A percentile compares a stretch with the other conserved stretches of the same genome.
These are phyloP conservation scores for Marsdenia floribunda DNA, from an alignment of 257 asterid species.

Conservation along the genomic window DNA sequence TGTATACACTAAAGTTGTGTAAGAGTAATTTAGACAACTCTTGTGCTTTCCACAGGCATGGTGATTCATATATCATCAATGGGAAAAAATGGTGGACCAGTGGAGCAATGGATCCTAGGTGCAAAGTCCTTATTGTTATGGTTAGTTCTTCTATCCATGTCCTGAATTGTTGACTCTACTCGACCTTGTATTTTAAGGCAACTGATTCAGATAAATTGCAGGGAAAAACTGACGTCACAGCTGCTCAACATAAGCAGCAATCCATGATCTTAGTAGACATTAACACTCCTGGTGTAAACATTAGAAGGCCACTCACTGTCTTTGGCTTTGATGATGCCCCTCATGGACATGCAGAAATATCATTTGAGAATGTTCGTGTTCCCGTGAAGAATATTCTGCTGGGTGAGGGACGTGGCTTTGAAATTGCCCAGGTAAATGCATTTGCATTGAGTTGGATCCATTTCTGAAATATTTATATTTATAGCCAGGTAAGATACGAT, in stretches of 20 bases:
- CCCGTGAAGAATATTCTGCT: constrained; percentile 67
- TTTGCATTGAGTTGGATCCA: not conserved
- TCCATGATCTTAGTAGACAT: constrained; percentile 92
- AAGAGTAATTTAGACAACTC: not conserved
- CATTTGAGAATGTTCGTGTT: constrained; percentile 63
- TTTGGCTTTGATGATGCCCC: constrained; percentile 98
- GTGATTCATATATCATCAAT: constrained; percentile 69
- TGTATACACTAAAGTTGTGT: not conserved
- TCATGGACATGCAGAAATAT: constrained; percentile 94
- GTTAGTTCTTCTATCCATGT: constrained; percentile 35
- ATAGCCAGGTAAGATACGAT: no score
- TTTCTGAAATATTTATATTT: no score
- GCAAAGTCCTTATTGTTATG: constrained; percentile 88
- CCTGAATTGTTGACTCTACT: not conserved
- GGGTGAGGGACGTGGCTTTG: constrained; percentile 98
- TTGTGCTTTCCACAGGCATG: constrained; percentile 41
- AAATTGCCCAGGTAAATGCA: constrained; percentile 81
- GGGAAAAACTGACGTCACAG: constrained; percentile 91
- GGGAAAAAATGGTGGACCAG: constrained; percentile 99
- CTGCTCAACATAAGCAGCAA: constrained; percentile 79
- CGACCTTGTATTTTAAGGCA: constrained; percentile 1
- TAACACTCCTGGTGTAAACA: constrained; percentile 61
- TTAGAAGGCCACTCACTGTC: constrained; percentile 76
- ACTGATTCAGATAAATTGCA: constrained; percentile 33
- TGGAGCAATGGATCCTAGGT: constrained; percentile 99